Evolutionary conservation across 2,329 filamentous ascomycete species (phyloP).

Genomic region (Beauveria medogensis): DNA sequence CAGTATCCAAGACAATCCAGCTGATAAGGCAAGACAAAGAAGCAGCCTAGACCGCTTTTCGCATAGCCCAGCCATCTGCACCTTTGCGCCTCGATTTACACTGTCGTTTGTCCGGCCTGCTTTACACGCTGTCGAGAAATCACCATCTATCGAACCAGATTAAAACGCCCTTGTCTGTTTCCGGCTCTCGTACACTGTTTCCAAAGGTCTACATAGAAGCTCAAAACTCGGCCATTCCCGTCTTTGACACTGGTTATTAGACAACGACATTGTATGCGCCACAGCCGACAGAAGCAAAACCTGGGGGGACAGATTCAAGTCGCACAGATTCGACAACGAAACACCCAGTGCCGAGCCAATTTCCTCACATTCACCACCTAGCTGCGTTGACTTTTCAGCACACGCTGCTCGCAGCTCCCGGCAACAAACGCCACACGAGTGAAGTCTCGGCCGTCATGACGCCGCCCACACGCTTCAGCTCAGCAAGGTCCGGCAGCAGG

Average conservation of each 20-base stretch:
- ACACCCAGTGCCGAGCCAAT: not conserved
- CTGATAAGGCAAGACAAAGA: not conserved
- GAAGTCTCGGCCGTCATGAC: not conserved
- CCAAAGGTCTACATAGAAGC: not conserved
- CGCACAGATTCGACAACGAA: too few species aligned
- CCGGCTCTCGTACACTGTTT: too few species aligned
- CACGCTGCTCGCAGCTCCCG: not conserved
- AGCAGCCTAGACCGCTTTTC: not conserved
- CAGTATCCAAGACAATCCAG: not conserved
- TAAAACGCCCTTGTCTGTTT: not conserved
- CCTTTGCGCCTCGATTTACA: not conserved
- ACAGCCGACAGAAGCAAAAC: not conserved
- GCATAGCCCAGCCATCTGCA: not conserved
- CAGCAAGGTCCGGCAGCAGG: slow-evolving; percentile 16
- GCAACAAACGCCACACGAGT: not conserved
- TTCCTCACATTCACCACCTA: not conserved
- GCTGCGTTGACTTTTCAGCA: too few species aligned
- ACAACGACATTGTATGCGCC: not conserved
- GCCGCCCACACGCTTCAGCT: not conserved
- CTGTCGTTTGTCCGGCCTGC: not conserved
- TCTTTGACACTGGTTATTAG: too few species aligned
- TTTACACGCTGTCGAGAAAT: not conserved
- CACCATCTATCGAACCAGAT: too few species aligned
- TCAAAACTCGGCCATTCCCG: not conserved
- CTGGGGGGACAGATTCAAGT: too few species aligned